A percentile compares a stretch with the other conserved stretches of the same genome.
Evolutionary conservation across 768 basidiomycete genomes (phyloP).

Genomic region (Rhodotorula taiwanensis): DNA sequence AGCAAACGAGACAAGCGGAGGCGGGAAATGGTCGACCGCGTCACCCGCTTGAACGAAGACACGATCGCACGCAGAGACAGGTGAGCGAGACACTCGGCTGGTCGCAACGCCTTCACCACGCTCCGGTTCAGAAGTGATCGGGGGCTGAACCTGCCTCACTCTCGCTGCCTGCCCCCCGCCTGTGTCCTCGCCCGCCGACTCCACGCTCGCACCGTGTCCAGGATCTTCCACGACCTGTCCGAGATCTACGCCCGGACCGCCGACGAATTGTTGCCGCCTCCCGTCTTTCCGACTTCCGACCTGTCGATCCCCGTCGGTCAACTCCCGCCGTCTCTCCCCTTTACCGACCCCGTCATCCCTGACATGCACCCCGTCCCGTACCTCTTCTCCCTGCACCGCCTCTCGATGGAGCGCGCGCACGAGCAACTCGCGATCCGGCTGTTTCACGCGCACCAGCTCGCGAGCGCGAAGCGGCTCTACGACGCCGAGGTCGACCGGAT

Average conservation of each 20-base stretch:
- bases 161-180: too few species aligned
- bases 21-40: slow-evolving; percentile 48
- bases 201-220: not conserved
- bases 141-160: too few species aligned
- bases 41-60: slow-evolving; percentile 47
- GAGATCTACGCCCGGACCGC: slow-evolving; percentile 36
- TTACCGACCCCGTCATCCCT: slow-evolving; percentile 36
- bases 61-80: slow-evolving; percentile 40
- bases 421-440: slow-evolving; percentile 44
- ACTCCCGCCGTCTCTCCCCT: slow-evolving; percentile 33
- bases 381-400: slow-evolving; percentile 45
- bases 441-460: slow-evolving; percentile 46
- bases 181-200: too few species aligned
- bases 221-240: slow-evolving; percentile 35
- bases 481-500: slow-evolving; percentile 48
- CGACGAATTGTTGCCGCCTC: slow-evolving; percentile 34
- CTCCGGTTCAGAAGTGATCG: too few species aligned
- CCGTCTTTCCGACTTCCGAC: slow-evolving; percentile 34
- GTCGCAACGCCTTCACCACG: too few species aligned
- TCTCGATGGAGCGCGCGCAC: slow-evolving; percentile 47
- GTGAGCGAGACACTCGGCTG: slow-evolving; percentile 8
- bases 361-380: slow-evolving; percentile 40
- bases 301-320: slow-evolving; percentile 28
- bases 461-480: slow-evolving; percentile 44
- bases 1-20: slow-evolving; percentile 47